Conservation (phyloP, 192 early-diverging fungal species). For the Lobulomyces angularis region DNA sequence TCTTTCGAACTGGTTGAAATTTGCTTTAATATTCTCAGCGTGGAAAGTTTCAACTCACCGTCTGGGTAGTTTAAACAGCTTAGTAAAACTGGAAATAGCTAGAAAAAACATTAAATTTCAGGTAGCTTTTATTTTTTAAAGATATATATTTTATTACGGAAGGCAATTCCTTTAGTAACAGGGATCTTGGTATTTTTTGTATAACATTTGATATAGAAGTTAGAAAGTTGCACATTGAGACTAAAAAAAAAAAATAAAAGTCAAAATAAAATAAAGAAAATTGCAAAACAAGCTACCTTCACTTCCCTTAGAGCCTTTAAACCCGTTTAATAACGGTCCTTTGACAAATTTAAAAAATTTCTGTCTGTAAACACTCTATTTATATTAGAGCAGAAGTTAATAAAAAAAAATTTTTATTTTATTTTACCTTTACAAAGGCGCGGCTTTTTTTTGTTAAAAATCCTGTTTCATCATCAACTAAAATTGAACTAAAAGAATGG, state of each 20-base stretch:
- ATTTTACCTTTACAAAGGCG: slow-evolving; percentile 45
- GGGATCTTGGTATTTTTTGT: slow-evolving; percentile 66
- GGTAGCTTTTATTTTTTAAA: too few species aligned
- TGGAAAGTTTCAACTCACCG: slow-evolving; percentile 53
- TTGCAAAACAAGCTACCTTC: slow-evolving; percentile 7
- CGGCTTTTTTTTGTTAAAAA: slow-evolving; percentile 53
- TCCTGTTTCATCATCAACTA: slow-evolving; percentile 55
- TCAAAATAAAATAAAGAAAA: background rate
- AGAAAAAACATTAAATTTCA: slow-evolving; percentile 3
- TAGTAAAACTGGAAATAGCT: slow-evolving; percentile 70
- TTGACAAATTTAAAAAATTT: slow-evolving; percentile 69
- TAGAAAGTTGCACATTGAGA: slow-evolving; percentile 59
- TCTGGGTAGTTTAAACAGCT: slow-evolving; percentile 56
- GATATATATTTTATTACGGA: slow-evolving; percentile 35
- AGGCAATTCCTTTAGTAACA: slow-evolving; percentile 65
- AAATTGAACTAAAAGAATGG: slow-evolving; percentile 57
- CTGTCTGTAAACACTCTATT: slow-evolving; percentile 82
- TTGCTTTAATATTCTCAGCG: slow-evolving; percentile 63
- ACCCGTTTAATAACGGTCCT: slow-evolving; percentile 49
- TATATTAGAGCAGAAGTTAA: too few species aligned
- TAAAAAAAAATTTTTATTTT: too few species aligned
- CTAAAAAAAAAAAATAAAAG: slow-evolving; percentile 10
- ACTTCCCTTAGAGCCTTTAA: slow-evolving; percentile 22
- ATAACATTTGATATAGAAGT: slow-evolving; percentile 73
- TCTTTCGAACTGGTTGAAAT: slow-evolving; percentile 58